Evolutionary conservation across 169 alveolate species (phyloP).

Genomic region (Theileria parva): DNA sequence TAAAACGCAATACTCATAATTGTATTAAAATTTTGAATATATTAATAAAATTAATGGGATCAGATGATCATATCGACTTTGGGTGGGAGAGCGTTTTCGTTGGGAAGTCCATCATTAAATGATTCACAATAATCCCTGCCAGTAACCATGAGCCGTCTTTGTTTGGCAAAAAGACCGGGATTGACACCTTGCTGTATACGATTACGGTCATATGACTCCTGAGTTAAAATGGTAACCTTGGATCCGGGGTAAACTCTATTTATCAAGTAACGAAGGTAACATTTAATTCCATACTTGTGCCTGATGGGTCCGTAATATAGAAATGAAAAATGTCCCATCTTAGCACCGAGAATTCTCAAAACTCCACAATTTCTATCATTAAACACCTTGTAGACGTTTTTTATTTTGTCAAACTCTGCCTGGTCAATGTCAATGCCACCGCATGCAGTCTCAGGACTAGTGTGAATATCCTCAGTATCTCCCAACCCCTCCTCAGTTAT

Average conservation of each 20-base stretch:
- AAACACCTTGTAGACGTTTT: constrained; percentile 56
- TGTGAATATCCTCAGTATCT: constrained; percentile 64
- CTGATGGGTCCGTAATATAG: constrained; percentile 64
- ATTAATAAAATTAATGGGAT: neutral
- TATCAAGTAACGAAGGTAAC: constrained; percentile 37
- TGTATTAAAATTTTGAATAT: neutral
- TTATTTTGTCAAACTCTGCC: constrained; percentile 65
- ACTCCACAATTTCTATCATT: constrained; percentile 71
- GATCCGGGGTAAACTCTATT: constrained; percentile 66
- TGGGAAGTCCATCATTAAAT: constrained; percentile 50
- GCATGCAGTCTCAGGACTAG: constrained; percentile 71
- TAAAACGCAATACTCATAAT: neutral
- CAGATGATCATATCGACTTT: constrained; percentile 58
- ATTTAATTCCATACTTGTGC: constrained; percentile 61
- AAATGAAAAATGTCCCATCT: constrained; percentile 68
- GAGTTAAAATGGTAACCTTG: constrained; percentile 55
- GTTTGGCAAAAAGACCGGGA: constrained; percentile 54
- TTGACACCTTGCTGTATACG: constrained; percentile 35
- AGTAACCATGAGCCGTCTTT: constrained; percentile 38
- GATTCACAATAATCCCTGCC: constrained; percentile 59
- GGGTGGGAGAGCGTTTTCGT: constrained; percentile 37
- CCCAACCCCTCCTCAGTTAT: constrained; percentile 71
- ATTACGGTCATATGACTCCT: constrained; percentile 26
- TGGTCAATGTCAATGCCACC: constrained; percentile 71
- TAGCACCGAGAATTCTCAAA: constrained; percentile 69